Evolutionary conservation across 768 basidiomycete species (phyloP), one percentile per base, ranked within the genome.

Genomic region (Baorangia bicolor): DNA sequence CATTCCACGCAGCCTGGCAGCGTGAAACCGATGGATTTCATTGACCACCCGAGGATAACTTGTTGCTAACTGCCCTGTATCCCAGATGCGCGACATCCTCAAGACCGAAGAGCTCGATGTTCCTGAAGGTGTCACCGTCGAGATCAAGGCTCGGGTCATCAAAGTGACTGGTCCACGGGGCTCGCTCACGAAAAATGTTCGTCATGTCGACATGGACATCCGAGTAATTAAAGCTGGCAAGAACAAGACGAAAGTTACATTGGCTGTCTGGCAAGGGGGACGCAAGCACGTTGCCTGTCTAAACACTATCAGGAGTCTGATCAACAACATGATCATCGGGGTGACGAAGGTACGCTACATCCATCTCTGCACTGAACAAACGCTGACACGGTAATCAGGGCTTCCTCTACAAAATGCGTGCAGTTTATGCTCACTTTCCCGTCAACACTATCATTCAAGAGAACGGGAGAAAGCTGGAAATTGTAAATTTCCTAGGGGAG

Each of bases 401-500:
- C 59, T 99, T 98, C 87, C 86, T 87, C 66, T 99, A 99, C 85
- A 99, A 98, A 88, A 98, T 99, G 96, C 92, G 95, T 65, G 84
- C 94, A 27, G 97, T 99, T 49, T 99, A 98, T 71, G 97, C 97
- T 66, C 97, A 99, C 81, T 99, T 99, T 82, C 97, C 97, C 58
- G 97, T 99, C 83, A 99, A 99, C 81, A 88, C 89, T 73, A 96
- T 97, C 73, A 92, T 96, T 67, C 87, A 90, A 72, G 85, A 90
- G 9, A 73, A 73, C 56, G 92, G 90, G 50, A 72, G 68, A 37
- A 74, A 83, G 45, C 75, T 95, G 44, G 94, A 96, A 73, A 96
- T 97, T 74, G 89, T 94, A 61, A 96, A 95, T 77, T 95, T 96
- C 78, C 78, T 95, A 70, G 93, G 94, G 60, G 92, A 94, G 79